Evolutionary conservation across 164 flowering plant genomes (phyloP).

Genomic region (Echeveria elegans): DNA sequence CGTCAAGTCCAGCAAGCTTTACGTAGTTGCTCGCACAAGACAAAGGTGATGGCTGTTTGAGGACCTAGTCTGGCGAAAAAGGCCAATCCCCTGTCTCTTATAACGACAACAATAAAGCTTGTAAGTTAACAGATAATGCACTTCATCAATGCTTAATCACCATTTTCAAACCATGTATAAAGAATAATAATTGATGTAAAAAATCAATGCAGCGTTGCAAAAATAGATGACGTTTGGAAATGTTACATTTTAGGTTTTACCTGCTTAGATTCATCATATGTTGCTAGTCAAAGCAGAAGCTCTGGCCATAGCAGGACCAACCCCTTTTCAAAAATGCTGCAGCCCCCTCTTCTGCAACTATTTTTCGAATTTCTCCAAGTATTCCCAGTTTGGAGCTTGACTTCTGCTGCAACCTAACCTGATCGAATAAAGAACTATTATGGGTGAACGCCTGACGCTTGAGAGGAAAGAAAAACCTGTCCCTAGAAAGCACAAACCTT

Average conservation of each 20-base stretch:
- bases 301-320: slow-evolving; percentile 88
- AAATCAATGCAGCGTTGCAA: too few relatives aligned
- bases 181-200: background rate
- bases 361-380: slow-evolving; percentile 42
- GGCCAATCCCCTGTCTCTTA: background rate
- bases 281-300: slow-evolving; percentile 87
- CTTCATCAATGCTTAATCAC: slow-evolving; percentile 42
- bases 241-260: slow-evolving; percentile 40
- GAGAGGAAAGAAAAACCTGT: background rate
- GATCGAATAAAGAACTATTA: slow-evolving; percentile 10
- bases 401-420: slow-evolving; percentile 88
- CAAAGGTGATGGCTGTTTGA: too few relatives aligned
- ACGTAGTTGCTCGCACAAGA: too few relatives aligned
- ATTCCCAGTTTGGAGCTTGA: slow-evolving; percentile 28
- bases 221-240: background rate
- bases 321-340: slow-evolving; percentile 88
- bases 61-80: slow-evolving; percentile 75
- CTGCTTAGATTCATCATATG: slow-evolving; percentile 96
- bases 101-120: background rate
- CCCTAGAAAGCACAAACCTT: slow-evolving; percentile 41
- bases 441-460: background rate
- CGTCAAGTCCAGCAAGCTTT: too few relatives aligned
- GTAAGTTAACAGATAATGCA: slow-evolving; percentile 11
- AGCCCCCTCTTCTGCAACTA: slow-evolving; percentile 62
- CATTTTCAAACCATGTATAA: slow-evolving; percentile 5